Evolutionary conservation across 2,329 filamentous ascomycete genomes (phyloP).

Genomic region (Orbilia quercus): DNA sequence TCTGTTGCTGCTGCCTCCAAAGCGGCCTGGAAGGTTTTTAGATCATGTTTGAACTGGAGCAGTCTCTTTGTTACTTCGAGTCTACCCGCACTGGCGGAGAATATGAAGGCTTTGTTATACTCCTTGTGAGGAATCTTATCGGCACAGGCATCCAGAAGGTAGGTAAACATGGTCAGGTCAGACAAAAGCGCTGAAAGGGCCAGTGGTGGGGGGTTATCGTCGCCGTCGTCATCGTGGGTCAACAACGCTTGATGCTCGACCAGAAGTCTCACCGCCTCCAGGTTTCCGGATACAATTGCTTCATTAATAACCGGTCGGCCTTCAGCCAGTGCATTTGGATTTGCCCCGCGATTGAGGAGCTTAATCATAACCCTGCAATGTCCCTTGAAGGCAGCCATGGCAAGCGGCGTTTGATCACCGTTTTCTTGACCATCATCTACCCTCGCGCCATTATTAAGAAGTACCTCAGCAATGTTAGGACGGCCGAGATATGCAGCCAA

Average conservation of each 20-base stretch:
- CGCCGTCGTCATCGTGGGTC: constrained; percentile 60
- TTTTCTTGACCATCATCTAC: constrained; percentile 63
- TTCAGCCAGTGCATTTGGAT: constrained; percentile 62
- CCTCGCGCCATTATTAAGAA: constrained; percentile 62
- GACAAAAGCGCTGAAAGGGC: constrained; percentile 63
- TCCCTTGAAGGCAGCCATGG: constrained; percentile 64
- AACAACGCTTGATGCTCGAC: constrained; percentile 63
- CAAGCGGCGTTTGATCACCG: constrained; percentile 62
- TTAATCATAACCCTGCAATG: constrained; percentile 64
- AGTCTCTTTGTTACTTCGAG: constrained; percentile 64
- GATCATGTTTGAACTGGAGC: constrained; percentile 62
- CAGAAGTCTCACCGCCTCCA: constrained; percentile 64
- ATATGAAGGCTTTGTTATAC: constrained; percentile 64
- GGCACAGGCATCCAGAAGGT: constrained; percentile 64
- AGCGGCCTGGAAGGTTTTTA: constrained; percentile 62
- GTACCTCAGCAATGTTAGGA: constrained; percentile 63
- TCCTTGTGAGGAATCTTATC: constrained; percentile 63
- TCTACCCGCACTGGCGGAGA: constrained; percentile 63
- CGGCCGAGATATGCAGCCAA: constrained; percentile 62
- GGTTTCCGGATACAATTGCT: constrained; percentile 64
- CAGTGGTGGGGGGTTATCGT: constrained; percentile 61
- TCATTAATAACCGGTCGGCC: constrained; percentile 63
- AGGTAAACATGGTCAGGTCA: constrained; percentile 64
- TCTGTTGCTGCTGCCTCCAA: constrained; percentile 61
- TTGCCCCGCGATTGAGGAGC: constrained; percentile 63